A percentile compares a stretch with the other conserved stretches of the same genome.
These are phyloP conservation scores for Paramecium biaurelia DNA, from an alignment of 73 alveolate species.

Conservation along the genomic window DNA sequence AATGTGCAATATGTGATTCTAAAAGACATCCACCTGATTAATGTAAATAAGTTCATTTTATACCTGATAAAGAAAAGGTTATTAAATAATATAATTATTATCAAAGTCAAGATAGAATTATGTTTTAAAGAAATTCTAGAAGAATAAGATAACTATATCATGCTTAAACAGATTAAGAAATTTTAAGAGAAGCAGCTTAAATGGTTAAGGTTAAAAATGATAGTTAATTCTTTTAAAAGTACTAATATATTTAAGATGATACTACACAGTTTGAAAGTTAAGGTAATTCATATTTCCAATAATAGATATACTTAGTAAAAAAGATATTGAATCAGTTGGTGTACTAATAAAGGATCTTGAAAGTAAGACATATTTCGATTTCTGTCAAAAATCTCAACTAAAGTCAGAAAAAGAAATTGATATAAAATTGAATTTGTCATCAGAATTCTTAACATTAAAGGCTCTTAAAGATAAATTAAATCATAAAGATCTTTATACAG, in stretches of 20 bases:
- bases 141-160: neutral
- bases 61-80: neutral
- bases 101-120: neutral
- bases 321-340: slow-evolving; percentile 3
- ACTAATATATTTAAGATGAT: neutral
- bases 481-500: neutral
- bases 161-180: neutral
- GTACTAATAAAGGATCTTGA: slow-evolving; percentile 1
- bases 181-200: slow-evolving; percentile 11
- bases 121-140: neutral
- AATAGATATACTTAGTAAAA: neutral
- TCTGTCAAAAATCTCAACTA: neutral
- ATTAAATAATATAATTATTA: neutral
- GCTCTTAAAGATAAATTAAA: neutral
- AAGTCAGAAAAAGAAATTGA: slow-evolving; percentile 13
- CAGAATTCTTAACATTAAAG: neutral
- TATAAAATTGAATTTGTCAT: neutral
- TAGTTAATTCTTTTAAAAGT: neutral
- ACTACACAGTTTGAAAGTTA: neutral
- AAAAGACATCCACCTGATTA: neutral
- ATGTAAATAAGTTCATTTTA: slow-evolving; percentile 26
- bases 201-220: neutral
- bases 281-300: neutral
- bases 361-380: neutral
- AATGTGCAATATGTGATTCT: neutral